phyloP scores from a whole-genome alignment of 2,329 filamentous ascomycete species.

The Colletotrichum theobromicola region DNA sequence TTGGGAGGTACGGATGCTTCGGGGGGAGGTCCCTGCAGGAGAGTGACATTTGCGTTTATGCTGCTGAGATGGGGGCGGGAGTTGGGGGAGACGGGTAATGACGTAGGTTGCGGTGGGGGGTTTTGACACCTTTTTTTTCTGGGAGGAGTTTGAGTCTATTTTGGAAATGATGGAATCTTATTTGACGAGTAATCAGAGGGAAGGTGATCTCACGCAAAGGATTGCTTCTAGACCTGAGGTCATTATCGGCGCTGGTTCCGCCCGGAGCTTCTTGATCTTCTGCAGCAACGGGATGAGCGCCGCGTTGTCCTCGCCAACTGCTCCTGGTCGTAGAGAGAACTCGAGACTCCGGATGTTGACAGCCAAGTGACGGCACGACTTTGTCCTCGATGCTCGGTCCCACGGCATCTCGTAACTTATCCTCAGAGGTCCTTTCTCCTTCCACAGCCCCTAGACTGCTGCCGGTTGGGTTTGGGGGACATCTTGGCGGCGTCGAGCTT shows the following conservation, averaged over 20 bases:
- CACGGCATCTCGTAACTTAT: too few species aligned
- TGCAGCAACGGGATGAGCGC: accelerated
- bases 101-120: background rate
- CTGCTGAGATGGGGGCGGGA: background rate
- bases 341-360: background rate
- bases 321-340: accelerated
- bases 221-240: too few species aligned
- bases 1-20: too few species aligned
- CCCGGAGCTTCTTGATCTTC: background rate
- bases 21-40: background rate
- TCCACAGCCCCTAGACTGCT: too few species aligned
- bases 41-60: background rate
- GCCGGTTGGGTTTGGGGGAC: too few species aligned
- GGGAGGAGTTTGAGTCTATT: background rate
- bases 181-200: background rate
- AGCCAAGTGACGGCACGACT: accelerated
- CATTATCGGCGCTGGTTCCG: accelerated
- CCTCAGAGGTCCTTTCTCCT: too few species aligned
- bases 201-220: too few species aligned
- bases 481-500: too few species aligned
- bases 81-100: background rate
- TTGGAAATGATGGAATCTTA: background rate
- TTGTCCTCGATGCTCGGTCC: too few species aligned
- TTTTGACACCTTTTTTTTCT: background rate
- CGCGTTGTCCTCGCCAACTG: background rate